These are phyloP conservation scores for Trichoderma semiorbis DNA, from an alignment of 2,329 filamentous ascomycete species.

Conservation along the genomic window DNA sequence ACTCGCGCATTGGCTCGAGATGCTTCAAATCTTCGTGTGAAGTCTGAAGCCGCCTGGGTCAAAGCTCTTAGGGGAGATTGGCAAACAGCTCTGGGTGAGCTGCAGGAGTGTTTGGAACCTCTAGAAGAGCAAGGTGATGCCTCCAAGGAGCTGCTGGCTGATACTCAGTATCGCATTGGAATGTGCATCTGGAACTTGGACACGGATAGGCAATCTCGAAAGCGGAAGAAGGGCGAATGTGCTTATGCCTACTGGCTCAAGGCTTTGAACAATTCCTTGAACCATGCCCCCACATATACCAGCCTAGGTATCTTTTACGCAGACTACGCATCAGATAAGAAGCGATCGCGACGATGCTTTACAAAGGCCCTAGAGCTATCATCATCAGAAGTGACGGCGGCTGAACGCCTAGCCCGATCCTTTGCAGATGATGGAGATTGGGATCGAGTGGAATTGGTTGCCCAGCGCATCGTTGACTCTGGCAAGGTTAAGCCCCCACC, in stretches of 20 bases:
- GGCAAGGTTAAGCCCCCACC: constrained; percentile 86
- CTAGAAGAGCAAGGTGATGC: constrained; percentile 58
- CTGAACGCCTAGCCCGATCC: constrained; percentile 76
- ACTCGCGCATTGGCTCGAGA: constrained; percentile 72
- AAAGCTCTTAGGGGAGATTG: constrained; percentile 79
- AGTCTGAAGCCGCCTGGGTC: constrained; percentile 88
- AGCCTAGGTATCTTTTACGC: constrained; percentile 86
- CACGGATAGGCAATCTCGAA: constrained; percentile 68
- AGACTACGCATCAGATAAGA: constrained; percentile 85
- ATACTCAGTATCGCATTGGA: constrained; percentile 83
- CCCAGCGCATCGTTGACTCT: constrained; percentile 89
- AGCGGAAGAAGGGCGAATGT: constrained; percentile 64
- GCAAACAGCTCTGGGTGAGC: constrained; percentile 60
- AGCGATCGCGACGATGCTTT: constrained; percentile 85
- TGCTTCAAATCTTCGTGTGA: constrained; percentile 70
- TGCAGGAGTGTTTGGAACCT: constrained; percentile 65
- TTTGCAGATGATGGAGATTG: constrained; percentile 92
- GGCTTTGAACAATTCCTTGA: constrained; percentile 81
- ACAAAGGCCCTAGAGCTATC: constrained; percentile 96
- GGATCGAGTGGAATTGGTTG: constrained; percentile 92
- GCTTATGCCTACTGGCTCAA: constrained; percentile 81
- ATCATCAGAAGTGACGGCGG: constrained; percentile 77
- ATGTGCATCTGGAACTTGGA: constrained; percentile 85
- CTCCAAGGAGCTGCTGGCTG: constrained; percentile 69
- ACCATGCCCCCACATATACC: constrained; percentile 86